Conservation (phyloP, 176 grass and related monocot genomes). For the Hordeum vulgare region DNA sequence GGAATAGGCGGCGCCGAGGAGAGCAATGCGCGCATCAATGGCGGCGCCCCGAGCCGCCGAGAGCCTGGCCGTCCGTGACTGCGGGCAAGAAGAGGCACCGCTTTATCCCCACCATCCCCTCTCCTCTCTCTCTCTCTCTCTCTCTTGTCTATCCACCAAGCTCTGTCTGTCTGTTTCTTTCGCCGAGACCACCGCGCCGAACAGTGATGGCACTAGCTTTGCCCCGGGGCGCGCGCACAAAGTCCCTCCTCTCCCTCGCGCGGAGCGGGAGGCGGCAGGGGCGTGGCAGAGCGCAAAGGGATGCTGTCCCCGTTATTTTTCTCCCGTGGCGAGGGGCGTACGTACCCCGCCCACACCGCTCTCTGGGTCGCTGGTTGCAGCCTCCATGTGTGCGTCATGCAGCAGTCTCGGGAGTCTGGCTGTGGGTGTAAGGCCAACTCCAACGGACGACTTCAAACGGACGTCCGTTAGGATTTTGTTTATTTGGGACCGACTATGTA, state of each 20-base stretch:
- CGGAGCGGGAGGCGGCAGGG: background rate
- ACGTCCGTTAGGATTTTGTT: no score
- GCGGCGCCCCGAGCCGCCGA: background rate
- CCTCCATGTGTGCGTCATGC: no score
- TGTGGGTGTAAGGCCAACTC: no score
- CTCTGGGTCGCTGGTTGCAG: no score
- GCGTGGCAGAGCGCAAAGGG: background rate
- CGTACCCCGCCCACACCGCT: no score
- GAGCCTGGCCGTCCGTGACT: background rate
- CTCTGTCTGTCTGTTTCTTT: background rate
- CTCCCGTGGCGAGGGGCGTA: no score
- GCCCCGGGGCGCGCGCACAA: conserved; percentile 35
- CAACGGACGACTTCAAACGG: no score
- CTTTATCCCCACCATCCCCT: background rate
- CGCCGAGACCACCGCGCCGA: background rate
- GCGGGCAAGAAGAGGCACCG: background rate
- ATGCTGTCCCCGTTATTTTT: background rate
- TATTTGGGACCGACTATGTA: no score
- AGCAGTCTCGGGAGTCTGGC: no score
- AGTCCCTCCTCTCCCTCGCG: background rate
- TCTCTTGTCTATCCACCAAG: background rate
- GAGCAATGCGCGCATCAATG: background rate
- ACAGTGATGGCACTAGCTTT: conserved; percentile 20
- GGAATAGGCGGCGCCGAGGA: background rate
- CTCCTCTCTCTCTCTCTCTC: conserved; percentile 19